phyloP scores from a whole-genome alignment of 1,284 basidiomycete genomes.

The Moesziomyces globuligerus region DNA sequence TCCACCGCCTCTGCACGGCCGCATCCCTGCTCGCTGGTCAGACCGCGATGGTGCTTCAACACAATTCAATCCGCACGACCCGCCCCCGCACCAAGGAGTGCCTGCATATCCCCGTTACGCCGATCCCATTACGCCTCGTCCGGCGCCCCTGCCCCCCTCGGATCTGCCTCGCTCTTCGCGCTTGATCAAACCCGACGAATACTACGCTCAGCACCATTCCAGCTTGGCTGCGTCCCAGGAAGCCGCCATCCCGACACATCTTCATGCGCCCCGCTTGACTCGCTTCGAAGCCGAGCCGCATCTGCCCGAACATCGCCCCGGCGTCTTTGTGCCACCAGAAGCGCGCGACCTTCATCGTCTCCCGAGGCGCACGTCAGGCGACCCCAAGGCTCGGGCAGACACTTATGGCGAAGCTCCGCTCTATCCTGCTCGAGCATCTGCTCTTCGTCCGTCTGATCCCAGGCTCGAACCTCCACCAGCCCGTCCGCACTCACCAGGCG shows the following conservation, averaged over 20 bases:
- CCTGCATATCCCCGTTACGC: conserved; percentile 6
- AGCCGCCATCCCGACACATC: conserved; percentile 5
- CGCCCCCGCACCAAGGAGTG: conserved; percentile 1
- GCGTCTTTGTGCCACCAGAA: not conserved
- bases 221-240: conserved; percentile 4
- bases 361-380: conserved; percentile 9
- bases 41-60: conserved; percentile 8
- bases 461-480: conserved; percentile 11
- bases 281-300: conserved; percentile 4
- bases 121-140: conserved; percentile 7
- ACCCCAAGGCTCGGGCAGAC: conserved; percentile 12
- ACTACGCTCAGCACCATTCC: conserved; percentile 16
- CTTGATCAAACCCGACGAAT: conserved; percentile 14
- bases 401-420: conserved; percentile 22
- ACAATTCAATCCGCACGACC: conserved; percentile 4
- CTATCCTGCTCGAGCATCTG: conserved; percentile 5
- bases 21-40: conserved; percentile 5
- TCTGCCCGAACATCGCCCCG: conserved; percentile 8
- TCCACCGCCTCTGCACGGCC: conserved; percentile 1
- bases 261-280: conserved; percentile 8
- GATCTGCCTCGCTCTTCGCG: conserved; percentile 25
- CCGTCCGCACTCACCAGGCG: conserved; percentile 20
- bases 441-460: conserved; percentile 10
- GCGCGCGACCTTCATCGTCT: conserved; percentile 19
- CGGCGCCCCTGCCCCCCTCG: conserved; percentile 16